Evolutionary conservation across 2,329 filamentous ascomycete genomes (phyloP).

Genomic region (Microcyclospora tardicrescens): DNA sequence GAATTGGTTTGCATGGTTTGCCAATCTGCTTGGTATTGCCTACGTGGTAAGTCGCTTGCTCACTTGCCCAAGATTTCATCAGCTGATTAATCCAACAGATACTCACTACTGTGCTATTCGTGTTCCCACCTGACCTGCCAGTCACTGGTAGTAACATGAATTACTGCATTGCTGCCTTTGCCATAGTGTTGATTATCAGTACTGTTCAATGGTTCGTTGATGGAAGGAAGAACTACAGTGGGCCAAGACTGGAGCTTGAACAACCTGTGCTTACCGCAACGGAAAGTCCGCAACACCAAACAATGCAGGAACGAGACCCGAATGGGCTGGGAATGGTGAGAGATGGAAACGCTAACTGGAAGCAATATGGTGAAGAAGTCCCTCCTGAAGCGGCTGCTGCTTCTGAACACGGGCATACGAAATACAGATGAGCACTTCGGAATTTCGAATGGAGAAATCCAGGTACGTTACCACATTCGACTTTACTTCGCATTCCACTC

Average conservation of each 20-base stretch:
- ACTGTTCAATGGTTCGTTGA: constrained; percentile 47
- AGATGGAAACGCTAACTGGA: too few relatives aligned
- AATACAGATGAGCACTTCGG: too few relatives aligned
- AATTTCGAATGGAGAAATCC: too few relatives aligned
- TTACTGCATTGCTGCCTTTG: constrained; percentile 45
- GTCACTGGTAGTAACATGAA: constrained; percentile 58
- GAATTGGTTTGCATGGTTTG: constrained; percentile 43
- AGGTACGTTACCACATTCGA: too few relatives aligned
- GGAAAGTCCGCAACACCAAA: not conserved
- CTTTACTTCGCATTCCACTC: too few relatives aligned
- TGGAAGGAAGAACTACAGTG: constrained; percentile 47
- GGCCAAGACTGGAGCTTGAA: constrained; percentile 28
- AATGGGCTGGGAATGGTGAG: too few relatives aligned
- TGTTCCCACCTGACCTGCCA: constrained; percentile 56
- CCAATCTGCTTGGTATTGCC: constrained; percentile 47
- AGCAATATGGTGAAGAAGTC: too few relatives aligned
- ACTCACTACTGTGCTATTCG: constrained; percentile 61
- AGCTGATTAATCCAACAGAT: constrained; percentile 15
- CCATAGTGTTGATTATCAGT: constrained; percentile 44
- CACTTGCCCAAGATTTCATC: too few relatives aligned
- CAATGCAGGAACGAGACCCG: too few relatives aligned
- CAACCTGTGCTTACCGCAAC: constrained; percentile 10
- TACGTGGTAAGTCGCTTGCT: constrained; percentile 35
- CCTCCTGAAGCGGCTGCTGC: too few relatives aligned
- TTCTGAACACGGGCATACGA: too few relatives aligned